These are phyloP conservation scores for Nigrograna mackinnonii DNA, from an alignment of 2,329 filamentous ascomycete species.

Conservation along the genomic window DNA sequence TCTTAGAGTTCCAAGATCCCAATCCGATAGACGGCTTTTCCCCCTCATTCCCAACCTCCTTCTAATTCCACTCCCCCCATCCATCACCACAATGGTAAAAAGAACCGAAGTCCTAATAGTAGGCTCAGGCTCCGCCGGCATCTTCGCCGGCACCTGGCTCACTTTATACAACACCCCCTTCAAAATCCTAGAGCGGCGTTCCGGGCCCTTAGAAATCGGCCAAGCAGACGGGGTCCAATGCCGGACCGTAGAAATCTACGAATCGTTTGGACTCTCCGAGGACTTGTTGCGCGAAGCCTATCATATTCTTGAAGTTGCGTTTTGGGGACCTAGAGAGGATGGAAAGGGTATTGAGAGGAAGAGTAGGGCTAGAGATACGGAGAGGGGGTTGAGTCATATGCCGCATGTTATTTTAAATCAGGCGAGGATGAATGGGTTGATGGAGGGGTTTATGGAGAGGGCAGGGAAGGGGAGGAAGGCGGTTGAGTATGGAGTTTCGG, in stretches of 20 bases:
- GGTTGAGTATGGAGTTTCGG: constrained; percentile 60
- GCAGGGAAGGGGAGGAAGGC: constrained; percentile 38
- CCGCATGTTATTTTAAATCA: constrained; percentile 73
- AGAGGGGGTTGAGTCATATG: constrained; percentile 63
- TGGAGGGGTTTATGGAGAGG: constrained; percentile 46
- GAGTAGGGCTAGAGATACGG: constrained; percentile 57
- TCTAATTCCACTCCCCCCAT: too few relatives aligned
- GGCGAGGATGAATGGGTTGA: constrained; percentile 66
- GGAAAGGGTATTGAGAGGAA: constrained; percentile 45
- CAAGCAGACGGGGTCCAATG: constrained; percentile 69
- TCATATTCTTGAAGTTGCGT: constrained; percentile 66
- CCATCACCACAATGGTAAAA: too few relatives aligned
- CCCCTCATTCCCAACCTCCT: constrained; percentile 10
- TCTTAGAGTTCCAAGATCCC: too few relatives aligned
- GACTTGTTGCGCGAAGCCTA: constrained; percentile 66
- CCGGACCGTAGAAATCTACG: constrained; percentile 73
- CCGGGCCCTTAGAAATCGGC: constrained; percentile 59
- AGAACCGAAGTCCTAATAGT: constrained; percentile 61
- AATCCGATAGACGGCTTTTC: not conserved
- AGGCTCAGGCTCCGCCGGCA: constrained; percentile 65
- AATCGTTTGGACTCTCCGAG: constrained; percentile 69
- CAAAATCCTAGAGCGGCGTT: constrained; percentile 61
- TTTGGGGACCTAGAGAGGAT: constrained; percentile 37
- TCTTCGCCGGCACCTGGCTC: constrained; percentile 65
- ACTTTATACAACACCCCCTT: constrained; percentile 59